A percentile compares a stretch with the other conserved stretches of the same genome.
These are phyloP conservation scores for Biscogniauxia sp. DNA, from an alignment of 2,329 filamentous ascomycete genomes.

Conservation along the genomic window DNA sequence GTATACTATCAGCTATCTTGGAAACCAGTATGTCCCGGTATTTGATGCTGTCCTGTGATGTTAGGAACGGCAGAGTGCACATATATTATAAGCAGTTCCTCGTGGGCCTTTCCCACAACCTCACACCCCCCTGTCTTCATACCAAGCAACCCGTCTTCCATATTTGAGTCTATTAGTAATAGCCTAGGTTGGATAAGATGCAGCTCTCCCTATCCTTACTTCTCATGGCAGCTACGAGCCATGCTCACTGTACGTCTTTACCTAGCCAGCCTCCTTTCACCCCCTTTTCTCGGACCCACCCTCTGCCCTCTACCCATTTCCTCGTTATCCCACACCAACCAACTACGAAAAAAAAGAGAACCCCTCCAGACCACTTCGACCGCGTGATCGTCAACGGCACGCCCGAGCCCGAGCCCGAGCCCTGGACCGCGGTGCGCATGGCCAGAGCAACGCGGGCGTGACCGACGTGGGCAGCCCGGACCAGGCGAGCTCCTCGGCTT, in stretches of 20 bases:
- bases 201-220: conserved; percentile 2
- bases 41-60: not conserved
- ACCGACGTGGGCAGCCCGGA: conserved; percentile 31
- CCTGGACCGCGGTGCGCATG: conserved; percentile 30
- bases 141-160: too few relatives aligned
- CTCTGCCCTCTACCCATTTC: not conserved
- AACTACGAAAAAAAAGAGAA: not conserved
- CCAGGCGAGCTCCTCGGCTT: conserved; percentile 30
- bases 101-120: too few relatives aligned
- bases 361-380: conserved; percentile 32
- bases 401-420: conserved; percentile 25
- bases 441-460: conserved; percentile 34
- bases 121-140: too few relatives aligned
- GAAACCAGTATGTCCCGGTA: not conserved
- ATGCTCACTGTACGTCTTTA: conserved; percentile 15
- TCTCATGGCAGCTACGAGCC: conserved; percentile 12
- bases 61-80: not conserved
- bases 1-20: not conserved
- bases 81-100: not conserved
- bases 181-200: conserved; percentile 2
- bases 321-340: not conserved
- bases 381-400: conserved; percentile 27
- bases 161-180: too few relatives aligned
- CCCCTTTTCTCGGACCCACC: not conserved
- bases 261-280: not conserved